These are phyloP conservation scores for Geosmithia putterillii DNA, from an alignment of 2,329 filamentous ascomycete species.

Conservation along the genomic window DNA sequence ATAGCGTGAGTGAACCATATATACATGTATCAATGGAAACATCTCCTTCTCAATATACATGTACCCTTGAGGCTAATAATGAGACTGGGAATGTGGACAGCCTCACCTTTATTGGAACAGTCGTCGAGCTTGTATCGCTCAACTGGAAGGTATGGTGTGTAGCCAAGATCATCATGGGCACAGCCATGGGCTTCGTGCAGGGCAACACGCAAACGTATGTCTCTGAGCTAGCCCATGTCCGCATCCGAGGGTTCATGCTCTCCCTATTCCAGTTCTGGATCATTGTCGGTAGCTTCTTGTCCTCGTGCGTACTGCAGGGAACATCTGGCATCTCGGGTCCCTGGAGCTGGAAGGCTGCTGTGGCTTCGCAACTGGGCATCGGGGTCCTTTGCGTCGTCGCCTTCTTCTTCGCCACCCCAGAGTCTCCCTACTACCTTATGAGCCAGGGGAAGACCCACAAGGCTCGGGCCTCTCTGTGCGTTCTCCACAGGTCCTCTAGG, in stretches of 20 bases:
- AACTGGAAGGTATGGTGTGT: constrained; percentile 1
- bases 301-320: constrained; percentile 1
- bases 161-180: constrained; percentile 1
- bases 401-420: neutral
- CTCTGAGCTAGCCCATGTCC: constrained; percentile 1
- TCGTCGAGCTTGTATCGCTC: neutral
- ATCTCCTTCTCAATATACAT: too few relatives aligned
- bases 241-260: constrained; percentile 1
- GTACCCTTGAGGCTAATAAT: too few relatives aligned
- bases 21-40: neutral
- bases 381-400: neutral
- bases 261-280: constrained; percentile 3
- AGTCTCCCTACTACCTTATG: constrained; percentile 1
- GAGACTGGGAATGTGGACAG: neutral
- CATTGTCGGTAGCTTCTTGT: neutral
- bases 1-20: constrained; percentile 1
- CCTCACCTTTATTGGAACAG: neutral
- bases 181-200: constrained; percentile 2
- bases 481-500: neutral
- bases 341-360: constrained; percentile 1
- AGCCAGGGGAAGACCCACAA: neutral
- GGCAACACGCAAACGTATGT: constrained; percentile 1
- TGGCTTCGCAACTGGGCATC: neutral
- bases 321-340: neutral
- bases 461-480: neutral